Evolutionary conservation across 495 filamentous ascomycete species (phyloP), one percentile per base, ranked within the genome.

Genomic region (Penicillium turbatum): DNA sequence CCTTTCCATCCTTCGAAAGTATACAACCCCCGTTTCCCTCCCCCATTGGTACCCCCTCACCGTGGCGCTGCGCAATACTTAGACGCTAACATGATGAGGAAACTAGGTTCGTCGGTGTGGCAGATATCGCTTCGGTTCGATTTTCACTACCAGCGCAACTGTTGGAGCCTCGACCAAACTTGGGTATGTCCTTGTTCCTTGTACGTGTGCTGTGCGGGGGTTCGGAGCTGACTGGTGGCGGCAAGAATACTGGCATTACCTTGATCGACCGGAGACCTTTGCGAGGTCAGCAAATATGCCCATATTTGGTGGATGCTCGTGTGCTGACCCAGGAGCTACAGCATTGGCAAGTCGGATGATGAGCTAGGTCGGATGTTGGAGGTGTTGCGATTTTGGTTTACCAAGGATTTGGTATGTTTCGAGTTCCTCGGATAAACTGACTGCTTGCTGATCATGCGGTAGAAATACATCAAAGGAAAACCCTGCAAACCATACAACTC

Each of bases 401-500:
- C 93, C 21, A 97, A 97, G 66, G 93, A 98, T 66, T 68, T 98
- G 75, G 84, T 87, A 71, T 60, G 76, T 65, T 31, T 46, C 40
- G 21, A 27, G 44, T 42, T 27, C n/a, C 27, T 24, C 11, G 15
- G 40, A 31, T 48, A 26, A 15, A 19, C 30, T 21, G 27, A 37
- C 37, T 16, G 26, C 32, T 36, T 62, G 26, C 65, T 70, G 50
- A 65, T 27, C 16, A 6, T 47, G 11, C 47, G 31, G 53, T 63
- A 87, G 79, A 98, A 97, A 83, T 98, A 96, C 62, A 89, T 96
- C 59, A 97, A 97, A 69, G 92, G 93, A 40, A 96, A 92, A 74
- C 93, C 93, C 9, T 96, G 90, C 82, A 98, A 98, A 69, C 93
- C 93, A 6, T 98, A 98, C 72, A 98, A 98, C 69, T 96, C 92